Evolutionary conservation across 164 flowering plant species (phyloP), one percentile per base, ranked within the genome.

Genomic region (Magnolia kwangsiensis): DNA sequence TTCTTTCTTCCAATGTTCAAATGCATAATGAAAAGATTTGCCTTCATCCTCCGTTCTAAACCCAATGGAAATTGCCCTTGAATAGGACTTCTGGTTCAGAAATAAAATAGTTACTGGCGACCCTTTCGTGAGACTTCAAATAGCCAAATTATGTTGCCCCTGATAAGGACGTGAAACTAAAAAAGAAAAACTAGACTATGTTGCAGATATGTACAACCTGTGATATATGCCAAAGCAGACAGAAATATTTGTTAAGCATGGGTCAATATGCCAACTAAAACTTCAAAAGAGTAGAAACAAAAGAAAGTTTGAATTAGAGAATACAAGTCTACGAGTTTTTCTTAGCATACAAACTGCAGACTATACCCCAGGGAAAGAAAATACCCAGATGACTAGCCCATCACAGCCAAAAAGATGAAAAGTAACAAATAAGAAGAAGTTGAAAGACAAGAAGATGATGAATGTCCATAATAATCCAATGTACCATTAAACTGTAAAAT

Each of bases 11-110:
- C 90, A 87, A 71, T 85, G 87, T 65, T 90, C 94, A 87, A 92
- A 96, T 77, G 92, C 89, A 81, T 67, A 65, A 82, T 90, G 94
- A 77, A 96, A 94, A 68, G 85, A 86, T 75, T 72, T 78, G 84
- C 95, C 84, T 80, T 92, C 96, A 71, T 87, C 97, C 84, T 89
- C 95, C 14, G 84, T 86, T 77, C 84, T 87, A 85, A 96, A 96
- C 61, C 82, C 87, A 73, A 96, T 85, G 2, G 86, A 75, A 78
- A 92, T 76, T 74, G 91, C 98, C 73, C 78, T 87, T 20, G 97
- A 88, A 83, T 83, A 91, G 49, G 82, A 82, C 77, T 83, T 86
- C 99, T 93, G 94, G 27, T 81, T 72, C 75, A 78, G 71, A 81
- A 77, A 68, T 72, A 69, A 75, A 72, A 76, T 21, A n/a, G 67